These are phyloP conservation scores for Tetrahymena thermophila DNA, from an alignment of 73 alveolate genomes.

Conservation along the genomic window DNA sequence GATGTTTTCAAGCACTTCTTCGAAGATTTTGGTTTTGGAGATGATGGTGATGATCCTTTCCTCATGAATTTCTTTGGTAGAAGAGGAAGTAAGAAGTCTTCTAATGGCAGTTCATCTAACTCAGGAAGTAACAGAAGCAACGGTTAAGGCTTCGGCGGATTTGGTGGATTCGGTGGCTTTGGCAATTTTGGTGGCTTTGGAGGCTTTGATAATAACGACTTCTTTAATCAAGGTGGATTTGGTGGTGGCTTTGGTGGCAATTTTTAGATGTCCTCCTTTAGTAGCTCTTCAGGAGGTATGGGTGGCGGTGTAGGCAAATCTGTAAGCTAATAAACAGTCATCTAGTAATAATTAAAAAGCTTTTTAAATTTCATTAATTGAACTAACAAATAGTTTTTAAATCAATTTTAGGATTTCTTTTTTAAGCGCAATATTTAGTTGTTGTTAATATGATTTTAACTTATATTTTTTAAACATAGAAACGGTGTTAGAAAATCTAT, in stretches of 20 bases:
- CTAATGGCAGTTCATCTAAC: constrained; percentile 12
- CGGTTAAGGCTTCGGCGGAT: constrained; percentile 49
- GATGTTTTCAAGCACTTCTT: constrained; percentile 85
- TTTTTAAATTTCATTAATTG: no score
- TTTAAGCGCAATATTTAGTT: no score
- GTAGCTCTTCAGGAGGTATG: constrained; percentile 23
- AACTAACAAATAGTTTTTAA: neutral
- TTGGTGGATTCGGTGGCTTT: constrained; percentile 54
- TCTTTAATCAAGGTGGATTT: constrained; percentile 15
- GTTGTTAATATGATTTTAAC: no score
- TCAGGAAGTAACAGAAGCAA: constrained; percentile 18
- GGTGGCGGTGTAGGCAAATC: constrained; percentile 27
- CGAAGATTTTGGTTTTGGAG: constrained; percentile 61
- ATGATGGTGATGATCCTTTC: constrained; percentile 52
- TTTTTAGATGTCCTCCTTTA: neutral
- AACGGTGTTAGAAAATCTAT: constrained; percentile 63
- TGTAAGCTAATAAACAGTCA: neutral
- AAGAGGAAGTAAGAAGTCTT: constrained; percentile 38
- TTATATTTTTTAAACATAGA: constrained; percentile 27
- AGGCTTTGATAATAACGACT: constrained; percentile 25
- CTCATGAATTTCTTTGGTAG: constrained; percentile 39
- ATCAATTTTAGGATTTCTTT: neutral
- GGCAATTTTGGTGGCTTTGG: constrained; percentile 40
- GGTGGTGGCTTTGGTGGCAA: neutral
- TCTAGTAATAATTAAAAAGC: neutral